A percentile compares a stretch with the other conserved stretches of the same genome.
Conservation (phyloP, 257 asterid species). For the Paulownia fortunei region DNA sequence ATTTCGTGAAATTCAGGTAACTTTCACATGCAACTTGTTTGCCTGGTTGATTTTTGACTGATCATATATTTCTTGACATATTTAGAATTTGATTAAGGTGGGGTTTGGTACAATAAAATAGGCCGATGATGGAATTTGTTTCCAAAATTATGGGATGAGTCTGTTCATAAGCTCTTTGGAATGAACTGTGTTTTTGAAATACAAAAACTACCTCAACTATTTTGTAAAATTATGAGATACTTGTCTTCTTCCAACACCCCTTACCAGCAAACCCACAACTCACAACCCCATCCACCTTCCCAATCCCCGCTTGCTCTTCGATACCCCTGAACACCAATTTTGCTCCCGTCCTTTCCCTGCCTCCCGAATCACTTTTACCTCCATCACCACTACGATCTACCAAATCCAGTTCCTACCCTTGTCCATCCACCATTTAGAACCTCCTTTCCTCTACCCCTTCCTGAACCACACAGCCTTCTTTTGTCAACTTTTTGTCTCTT, state of each 20-base stretch:
- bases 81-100: slow-evolving; percentile 4
- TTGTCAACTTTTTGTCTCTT: neutral
- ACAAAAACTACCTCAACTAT: neutral
- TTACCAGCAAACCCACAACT: neutral
- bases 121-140: slow-evolving; percentile 17
- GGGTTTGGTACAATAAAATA: neutral
- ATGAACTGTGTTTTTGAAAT: neutral
- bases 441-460: neutral
- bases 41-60: neutral
- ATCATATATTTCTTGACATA: neutral
- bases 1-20: slow-evolving; percentile 89
- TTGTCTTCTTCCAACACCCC: neutral
- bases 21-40: slow-evolving; percentile 23
- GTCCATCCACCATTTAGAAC: neutral
- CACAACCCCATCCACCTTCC: neutral
- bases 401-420: neutral
- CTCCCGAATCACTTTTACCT: neutral
- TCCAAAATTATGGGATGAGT: slow-evolving; percentile 7
- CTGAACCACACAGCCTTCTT: neutral
- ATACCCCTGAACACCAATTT: neutral
- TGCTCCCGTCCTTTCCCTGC: neutral
- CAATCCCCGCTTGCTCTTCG: neutral
- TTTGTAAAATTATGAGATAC: neutral
- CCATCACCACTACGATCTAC: too few species aligned
- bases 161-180: neutral